Evolutionary conservation across 2,329 filamentous ascomycete species (phyloP), one percentile per base, ranked within the genome.

Genomic region (Colletotrichum aenigma): DNA sequence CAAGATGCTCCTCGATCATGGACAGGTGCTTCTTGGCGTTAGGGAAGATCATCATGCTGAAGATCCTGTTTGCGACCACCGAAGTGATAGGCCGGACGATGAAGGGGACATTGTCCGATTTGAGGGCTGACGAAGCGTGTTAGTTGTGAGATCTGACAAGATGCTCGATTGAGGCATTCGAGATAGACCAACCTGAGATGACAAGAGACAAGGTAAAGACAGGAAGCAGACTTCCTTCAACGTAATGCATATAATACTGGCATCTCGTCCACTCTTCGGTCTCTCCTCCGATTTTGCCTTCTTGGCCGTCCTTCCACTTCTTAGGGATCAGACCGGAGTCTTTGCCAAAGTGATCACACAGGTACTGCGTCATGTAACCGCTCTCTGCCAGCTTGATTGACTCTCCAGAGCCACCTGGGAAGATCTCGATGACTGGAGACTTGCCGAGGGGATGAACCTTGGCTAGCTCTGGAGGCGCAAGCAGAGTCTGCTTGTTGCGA

Each of bases 381-480:
- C 94, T 96, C 86, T 98, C 96, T 12, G 95, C 95, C 62, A 98
- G 86, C 1, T 96, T 90, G 13, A 91, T 80, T 3, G 89, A 87
- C 78, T 89, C 82, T 7, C 70, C 79, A 5, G 80, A 81, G 26
- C 83, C 85, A 0, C 86, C 79, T 1, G 87, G 82, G n/a, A 84
- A 86, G 79, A 98, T 87, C 10, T 90, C 91, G 78, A 98, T 86
- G 56, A 96, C 86, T 1, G 96, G 96, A 2, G 95, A 96, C 83
- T 98, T 98, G 77, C 96, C 96, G 6, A 98, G 89, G 0, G 95
- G 94, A 81, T 98, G 95, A 48, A 98, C 86, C 77, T 95, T 89
- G 81, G 94, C 93, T 61, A 98, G 89, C 80, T 94, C 93, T 0
- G 91, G 87, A 5, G 95, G 95, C 2, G 96, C 96, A n/a, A 94